These are phyloP conservation scores for Candida vaughaniae DNA, from an alignment of 805 yeast species.

Conservation along the genomic window DNA sequence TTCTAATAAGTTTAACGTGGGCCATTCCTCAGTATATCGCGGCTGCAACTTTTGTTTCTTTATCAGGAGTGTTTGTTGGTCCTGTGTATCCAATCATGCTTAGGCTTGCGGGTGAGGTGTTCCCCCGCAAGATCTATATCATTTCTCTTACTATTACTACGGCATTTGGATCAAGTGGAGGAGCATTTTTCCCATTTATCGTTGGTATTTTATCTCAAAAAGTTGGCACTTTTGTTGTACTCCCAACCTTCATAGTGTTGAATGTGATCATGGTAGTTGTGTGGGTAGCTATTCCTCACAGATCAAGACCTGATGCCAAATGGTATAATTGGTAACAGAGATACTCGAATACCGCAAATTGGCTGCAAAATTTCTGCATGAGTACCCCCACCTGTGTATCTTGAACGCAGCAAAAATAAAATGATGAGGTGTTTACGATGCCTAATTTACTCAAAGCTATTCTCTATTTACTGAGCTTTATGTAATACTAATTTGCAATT, in stretches of 20 bases:
- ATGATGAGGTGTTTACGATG: too few species aligned
- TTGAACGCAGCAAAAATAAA: too few species aligned
- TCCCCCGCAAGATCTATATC: conserved; percentile 52
- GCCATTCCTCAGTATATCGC: conserved; percentile 41
- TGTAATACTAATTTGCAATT: too few species aligned
- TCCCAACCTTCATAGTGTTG: conserved; percentile 45
- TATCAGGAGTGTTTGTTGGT: conserved; percentile 61
- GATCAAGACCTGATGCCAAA: too few species aligned
- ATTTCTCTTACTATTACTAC: conserved; percentile 50
- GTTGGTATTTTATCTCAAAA: conserved; percentile 50
- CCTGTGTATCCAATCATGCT: conserved; percentile 61
- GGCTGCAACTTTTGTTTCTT: conserved; percentile 48
- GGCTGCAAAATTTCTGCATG: too few species aligned
- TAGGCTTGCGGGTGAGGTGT: conserved; percentile 37
- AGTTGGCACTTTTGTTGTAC: conserved; percentile 47
- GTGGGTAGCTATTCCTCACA: conserved; percentile 18
- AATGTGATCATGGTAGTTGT: conserved; percentile 27
- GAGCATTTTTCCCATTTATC: conserved; percentile 54
- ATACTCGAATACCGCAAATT: too few species aligned
- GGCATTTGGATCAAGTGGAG: conserved; percentile 57
- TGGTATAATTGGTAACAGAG: too few species aligned
- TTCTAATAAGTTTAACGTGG: conserved; percentile 48
- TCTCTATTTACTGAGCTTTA: too few species aligned
- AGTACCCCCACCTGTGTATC: conserved; percentile 1
- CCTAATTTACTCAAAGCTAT: too few species aligned